Evolutionary conservation across 2,329 filamentous ascomycete species (phyloP), one percentile per base, ranked within the genome.

Genomic region (Fusarium incarnatum): DNA sequence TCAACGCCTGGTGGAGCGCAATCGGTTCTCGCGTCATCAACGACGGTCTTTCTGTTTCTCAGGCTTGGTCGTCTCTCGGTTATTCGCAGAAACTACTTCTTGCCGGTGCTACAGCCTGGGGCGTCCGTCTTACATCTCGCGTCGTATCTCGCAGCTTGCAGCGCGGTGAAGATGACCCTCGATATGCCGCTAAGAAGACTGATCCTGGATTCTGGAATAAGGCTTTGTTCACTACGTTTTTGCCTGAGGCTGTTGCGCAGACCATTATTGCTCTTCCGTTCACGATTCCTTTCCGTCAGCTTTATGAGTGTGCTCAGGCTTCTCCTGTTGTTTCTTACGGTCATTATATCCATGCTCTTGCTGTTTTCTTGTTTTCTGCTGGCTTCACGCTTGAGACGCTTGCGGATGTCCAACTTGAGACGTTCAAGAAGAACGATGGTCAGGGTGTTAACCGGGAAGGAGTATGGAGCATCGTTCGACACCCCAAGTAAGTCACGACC

Each of bases 1-100:
- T 66, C 8, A 66, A 66, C 11, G 63, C 63, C 4, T 66, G 63
- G 63, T 66, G 63, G 63, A 67, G 63, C 9, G 63, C 63, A 12
- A 23, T 66, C 23, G 63, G 62, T 6, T 18, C 48, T 15, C 56
- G 56, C 8, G 49, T 56, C 16, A 3, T 56, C 10, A 20, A 61
- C 8, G 55, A 66, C 8, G 45, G 40, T 18, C 6, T 56, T 22
- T 28, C 62, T 1, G 13, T 53, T 4, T 5, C 49, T 11, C 44
- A 67, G 5, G 63, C 63, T 1, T 66, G 63, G 63, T 49, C 44
- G 20, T 12, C 1, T 15, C 63, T 66, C 4, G 32, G 18, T 0
- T 66, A 66, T 3, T 45, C 63, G 1, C 62, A 45, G 6, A 66
- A 66, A 10, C 62, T 67, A 30, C 25, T 66, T 0, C 63, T 66